Percentiles rank a stretch among this genome's conserved stretches.
Conservation (phyloP, 2,329 filamentous ascomycete genomes). For the Phialemonium atrogriseum region DNA sequence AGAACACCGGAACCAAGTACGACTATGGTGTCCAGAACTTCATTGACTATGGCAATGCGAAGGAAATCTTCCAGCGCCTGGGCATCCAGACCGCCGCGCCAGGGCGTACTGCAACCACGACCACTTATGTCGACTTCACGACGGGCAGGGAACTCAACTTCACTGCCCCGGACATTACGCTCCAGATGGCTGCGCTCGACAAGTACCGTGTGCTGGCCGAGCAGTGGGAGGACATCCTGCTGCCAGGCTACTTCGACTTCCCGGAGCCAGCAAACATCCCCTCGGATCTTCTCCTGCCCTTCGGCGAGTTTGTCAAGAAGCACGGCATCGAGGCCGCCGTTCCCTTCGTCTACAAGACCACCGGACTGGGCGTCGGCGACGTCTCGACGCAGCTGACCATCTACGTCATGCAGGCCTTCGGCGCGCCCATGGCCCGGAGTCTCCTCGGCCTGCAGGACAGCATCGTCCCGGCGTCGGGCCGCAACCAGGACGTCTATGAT, state of each 20-base stretch:
- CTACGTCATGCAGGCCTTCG: conserved; percentile 5
- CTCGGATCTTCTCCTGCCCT: conserved; percentile 13
- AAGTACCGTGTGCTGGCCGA: no score
- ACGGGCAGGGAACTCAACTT: conserved; percentile 9
- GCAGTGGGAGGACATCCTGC: no score
- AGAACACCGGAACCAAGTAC: conserved; percentile 6
- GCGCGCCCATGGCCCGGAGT: conserved; percentile 1
- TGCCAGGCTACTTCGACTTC: conserved; percentile 14
- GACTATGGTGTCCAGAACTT: conserved; percentile 13
- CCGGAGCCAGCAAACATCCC: conserved; percentile 10
- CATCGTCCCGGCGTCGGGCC: conserved; percentile 5
- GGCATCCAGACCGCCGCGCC: conserved; percentile 7
- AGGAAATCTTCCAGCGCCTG: conserved; percentile 13
- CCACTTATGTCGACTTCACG: conserved; percentile 10
- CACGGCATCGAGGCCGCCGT: conserved; percentile 11
- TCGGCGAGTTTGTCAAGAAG: conserved; percentile 13
- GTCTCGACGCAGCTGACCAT: conserved; percentile 5
- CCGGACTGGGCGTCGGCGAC: conserved; percentile 7
- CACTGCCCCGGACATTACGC: conserved; percentile 2
- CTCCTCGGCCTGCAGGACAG: conserved; percentile 3
- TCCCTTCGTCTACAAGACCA: conserved; percentile 11
- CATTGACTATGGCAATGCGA: conserved; percentile 10
- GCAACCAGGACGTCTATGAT: conserved; percentile 8
- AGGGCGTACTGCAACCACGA: conserved; percentile 6
- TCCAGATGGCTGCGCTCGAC: conserved; percentile 6